Conservation (phyloP, 805 yeast species). For the Ogataea methanolica region DNA sequence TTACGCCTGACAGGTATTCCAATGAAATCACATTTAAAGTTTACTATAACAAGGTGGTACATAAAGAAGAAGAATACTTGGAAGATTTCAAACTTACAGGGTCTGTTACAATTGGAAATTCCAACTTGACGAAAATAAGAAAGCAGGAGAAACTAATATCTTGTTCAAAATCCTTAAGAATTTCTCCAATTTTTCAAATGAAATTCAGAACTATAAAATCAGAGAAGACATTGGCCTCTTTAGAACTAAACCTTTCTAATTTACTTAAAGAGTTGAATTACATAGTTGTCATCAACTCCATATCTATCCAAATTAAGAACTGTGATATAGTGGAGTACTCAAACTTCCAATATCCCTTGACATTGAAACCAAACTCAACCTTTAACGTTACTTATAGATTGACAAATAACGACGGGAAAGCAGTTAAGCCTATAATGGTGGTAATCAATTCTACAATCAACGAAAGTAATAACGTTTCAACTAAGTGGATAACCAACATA, state of each 20-base stretch:
- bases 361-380: constrained; percentile 11
- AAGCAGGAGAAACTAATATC: constrained; percentile 7
- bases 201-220: constrained; percentile 22
- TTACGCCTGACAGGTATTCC: constrained; percentile 18
- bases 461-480: constrained; percentile 16
- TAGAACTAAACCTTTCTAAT: constrained; percentile 20
- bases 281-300: constrained; percentile 11
- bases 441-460: constrained; percentile 18
- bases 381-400: constrained; percentile 25
- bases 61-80: constrained; percentile 5
- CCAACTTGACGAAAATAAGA: constrained; percentile 2
- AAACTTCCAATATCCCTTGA: constrained; percentile 28
- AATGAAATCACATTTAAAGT: constrained; percentile 14
- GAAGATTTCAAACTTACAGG: constrained; percentile 8
- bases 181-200: constrained; percentile 27
- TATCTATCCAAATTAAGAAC: constrained; percentile 17
- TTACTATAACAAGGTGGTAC: constrained; percentile 9
- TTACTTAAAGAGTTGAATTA: constrained; percentile 8
- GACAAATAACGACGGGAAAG: constrained; percentile 21
- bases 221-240: constrained; percentile 23
- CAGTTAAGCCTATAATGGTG: constrained; percentile 24
- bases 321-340: constrained; percentile 22
- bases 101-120: constrained; percentile 11
- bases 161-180: constrained; percentile 6
- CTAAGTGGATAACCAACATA: constrained; percentile 36